These are phyloP conservation scores for Backusella liffmaniae DNA, from an alignment of 192 early-diverging fungal species.

Conservation along the genomic window DNA sequence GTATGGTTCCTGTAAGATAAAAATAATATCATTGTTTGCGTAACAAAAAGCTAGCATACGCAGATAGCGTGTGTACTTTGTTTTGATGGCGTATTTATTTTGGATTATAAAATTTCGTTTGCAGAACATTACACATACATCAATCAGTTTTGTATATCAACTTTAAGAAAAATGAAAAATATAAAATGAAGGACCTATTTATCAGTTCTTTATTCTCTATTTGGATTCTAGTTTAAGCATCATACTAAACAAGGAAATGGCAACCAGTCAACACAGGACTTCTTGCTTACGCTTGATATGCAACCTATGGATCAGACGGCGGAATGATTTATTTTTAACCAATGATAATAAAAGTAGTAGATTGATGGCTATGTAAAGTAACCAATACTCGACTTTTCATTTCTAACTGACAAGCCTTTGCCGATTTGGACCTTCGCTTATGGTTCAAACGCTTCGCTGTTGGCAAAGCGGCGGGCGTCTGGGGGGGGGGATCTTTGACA, in stretches of 20 bases:
- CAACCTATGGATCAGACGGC: neutral
- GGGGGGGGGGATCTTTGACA: neutral
- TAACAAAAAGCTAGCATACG: neutral
- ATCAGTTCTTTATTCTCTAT: neutral
- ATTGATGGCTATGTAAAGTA: neutral
- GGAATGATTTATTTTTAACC: neutral
- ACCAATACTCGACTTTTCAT: neutral
- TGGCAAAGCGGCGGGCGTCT: no score
- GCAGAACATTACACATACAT: neutral
- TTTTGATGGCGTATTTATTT: neutral
- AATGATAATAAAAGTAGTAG: neutral
- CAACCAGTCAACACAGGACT: neutral
- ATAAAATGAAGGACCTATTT: neutral
- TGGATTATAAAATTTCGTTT: neutral
- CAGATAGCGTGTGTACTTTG: neutral
- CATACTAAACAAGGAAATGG: neutral
- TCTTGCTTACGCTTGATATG: neutral
- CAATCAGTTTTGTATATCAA: neutral
- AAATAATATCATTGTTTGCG: neutral
- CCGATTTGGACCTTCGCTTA: no score
- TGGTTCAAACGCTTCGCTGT: no score
- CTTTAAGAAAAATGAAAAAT: neutral
- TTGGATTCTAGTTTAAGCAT: neutral
- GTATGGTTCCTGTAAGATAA: neutral
- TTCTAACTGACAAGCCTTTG: neutral